phyloP scores from a whole-genome alignment of 148 eudicot genomes.

The Beta vulgaris region DNA sequence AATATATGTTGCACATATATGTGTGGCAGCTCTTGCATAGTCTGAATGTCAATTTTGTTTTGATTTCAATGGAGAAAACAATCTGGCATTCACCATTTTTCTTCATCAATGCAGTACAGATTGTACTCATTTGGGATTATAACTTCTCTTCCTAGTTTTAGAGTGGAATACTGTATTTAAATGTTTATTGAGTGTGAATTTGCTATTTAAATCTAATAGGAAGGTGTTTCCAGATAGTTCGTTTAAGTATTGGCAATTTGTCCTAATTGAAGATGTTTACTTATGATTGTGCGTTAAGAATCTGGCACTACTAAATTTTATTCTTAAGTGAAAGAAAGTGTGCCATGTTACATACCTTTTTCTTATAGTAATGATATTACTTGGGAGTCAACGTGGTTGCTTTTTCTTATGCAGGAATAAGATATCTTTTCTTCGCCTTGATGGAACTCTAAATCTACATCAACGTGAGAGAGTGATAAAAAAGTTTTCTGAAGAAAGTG shows the following conservation, averaged over 20 bases:
- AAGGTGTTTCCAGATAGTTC: neutral
- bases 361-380: neutral
- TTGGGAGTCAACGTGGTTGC: conserved; percentile 1
- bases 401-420: conserved; percentile 48
- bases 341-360: neutral
- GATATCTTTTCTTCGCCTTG: conserved; percentile 83
- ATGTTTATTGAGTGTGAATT: neutral
- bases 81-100: too few species aligned
- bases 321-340: neutral
- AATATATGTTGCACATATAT: neutral
- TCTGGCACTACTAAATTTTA: neutral
- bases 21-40: conserved; percentile 14
- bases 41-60: neutral
- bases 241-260: neutral
- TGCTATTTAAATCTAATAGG: neutral
- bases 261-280: neutral
- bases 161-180: too few species aligned
- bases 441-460: conserved; percentile 86
- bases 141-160: too few species aligned
- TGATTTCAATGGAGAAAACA: too few species aligned
- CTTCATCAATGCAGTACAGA: too few species aligned
- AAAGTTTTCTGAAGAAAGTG: conserved; percentile 84
- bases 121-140: too few species aligned
- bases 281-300: neutral
- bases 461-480: conserved; percentile 92